These are phyloP conservation scores for Silybum marianum DNA, from an alignment of 129 eudicot species.

Conservation along the genomic window DNA sequence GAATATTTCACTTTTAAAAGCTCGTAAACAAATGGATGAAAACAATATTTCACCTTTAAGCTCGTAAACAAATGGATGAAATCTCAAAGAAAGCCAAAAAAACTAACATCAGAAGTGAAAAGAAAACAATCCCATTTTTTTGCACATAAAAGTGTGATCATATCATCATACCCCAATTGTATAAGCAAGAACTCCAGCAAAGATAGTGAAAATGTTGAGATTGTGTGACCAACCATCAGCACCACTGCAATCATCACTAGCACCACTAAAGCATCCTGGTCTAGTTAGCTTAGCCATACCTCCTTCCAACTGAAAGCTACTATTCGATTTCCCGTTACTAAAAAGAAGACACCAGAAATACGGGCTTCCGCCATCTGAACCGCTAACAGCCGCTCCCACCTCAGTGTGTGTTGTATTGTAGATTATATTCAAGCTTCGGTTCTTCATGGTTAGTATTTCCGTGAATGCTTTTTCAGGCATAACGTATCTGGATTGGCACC, in stretches of 20 bases:
- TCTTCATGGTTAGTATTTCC: conserved; percentile 48
- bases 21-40: neutral
- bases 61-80: neutral
- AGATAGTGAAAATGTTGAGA: conserved; percentile 25
- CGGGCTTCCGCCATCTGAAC: conserved; percentile 82
- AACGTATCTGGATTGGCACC: conserved; percentile 69
- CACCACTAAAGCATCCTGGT: conserved; percentile 96
- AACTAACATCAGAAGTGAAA: too few relatives aligned
- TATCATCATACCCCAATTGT: conserved; percentile 26
- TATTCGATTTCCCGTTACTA: conserved; percentile 67
- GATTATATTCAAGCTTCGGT: conserved; percentile 56
- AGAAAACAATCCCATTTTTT: too few relatives aligned
- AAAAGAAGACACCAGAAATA: conserved; percentile 92
- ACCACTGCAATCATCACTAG: conserved; percentile 72
- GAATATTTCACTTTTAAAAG: neutral
- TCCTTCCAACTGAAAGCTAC: conserved; percentile 63
- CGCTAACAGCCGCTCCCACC: conserved; percentile 88
- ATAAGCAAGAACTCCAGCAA: conserved; percentile 37
- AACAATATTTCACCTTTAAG: neutral
- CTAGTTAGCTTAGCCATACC: conserved; percentile 61
- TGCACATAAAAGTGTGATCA: too few relatives aligned
- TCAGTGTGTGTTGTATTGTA: conserved; percentile 69
- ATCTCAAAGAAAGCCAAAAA: neutral
- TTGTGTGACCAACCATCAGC: conserved; percentile 35
- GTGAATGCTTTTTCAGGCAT: conserved; percentile 65